These are phyloP conservation scores for Ministeria vibrans DNA, from an alignment of 78 protist genomes.

Conservation along the genomic window DNA sequence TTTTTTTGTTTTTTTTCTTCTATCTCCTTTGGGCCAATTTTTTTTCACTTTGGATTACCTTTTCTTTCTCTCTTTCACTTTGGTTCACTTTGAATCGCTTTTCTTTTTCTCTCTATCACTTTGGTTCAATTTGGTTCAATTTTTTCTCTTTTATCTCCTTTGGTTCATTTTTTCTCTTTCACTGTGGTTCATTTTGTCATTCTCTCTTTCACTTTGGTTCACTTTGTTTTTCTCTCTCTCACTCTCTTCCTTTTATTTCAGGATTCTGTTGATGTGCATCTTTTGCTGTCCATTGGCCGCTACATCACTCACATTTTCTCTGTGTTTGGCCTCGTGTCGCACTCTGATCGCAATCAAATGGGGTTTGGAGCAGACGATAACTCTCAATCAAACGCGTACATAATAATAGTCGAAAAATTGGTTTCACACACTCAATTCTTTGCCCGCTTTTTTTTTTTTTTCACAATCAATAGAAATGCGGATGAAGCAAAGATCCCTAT, in stretches of 20 bases:
- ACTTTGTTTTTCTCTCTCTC: neutral
- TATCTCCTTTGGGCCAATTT: neutral
- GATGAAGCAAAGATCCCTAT: slow-evolving; percentile 10
- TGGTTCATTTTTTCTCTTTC: neutral
- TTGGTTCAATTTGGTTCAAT: neutral
- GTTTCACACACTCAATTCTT: too few species aligned
- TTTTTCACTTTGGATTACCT: too few species aligned
- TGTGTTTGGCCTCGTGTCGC: slow-evolving; percentile 44
- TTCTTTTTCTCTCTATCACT: neutral
- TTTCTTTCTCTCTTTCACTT: too few species aligned
- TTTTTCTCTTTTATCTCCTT: neutral
- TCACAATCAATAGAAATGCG: neutral
- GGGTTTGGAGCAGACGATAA: too few species aligned
- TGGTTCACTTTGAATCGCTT: too few species aligned
- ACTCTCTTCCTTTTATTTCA: neutral
- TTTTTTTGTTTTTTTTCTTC: neutral
- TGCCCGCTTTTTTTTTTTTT: too few species aligned
- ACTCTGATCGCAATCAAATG: too few species aligned
- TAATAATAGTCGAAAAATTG: too few species aligned
- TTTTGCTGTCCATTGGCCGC: neutral
- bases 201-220: neutral
- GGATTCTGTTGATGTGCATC: too few species aligned
- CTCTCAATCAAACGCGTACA: too few species aligned
- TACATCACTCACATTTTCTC: slow-evolving; percentile 36
- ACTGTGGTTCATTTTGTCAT: neutral